Conservation (phyloP, 805 yeast genomes). For the Kazachstania viticola region DNA sequence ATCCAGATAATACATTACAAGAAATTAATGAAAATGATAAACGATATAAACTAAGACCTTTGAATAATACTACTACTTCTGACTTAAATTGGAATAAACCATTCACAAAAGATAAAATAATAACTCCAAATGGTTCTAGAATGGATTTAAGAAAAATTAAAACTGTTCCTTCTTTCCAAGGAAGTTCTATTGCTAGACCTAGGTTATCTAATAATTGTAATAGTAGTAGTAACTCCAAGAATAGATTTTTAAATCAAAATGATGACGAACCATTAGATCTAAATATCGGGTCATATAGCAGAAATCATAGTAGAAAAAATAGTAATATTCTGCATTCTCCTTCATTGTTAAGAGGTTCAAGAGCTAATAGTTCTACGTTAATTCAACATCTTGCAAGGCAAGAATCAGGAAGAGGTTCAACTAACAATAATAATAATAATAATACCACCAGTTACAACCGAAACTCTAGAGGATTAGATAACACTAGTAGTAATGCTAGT, state of each 20-base stretch:
- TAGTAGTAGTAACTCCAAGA: neutral
- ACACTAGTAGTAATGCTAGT: neutral
- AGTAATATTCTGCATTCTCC: neutral
- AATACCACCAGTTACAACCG: neutral
- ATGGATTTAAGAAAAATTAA: too few species aligned
- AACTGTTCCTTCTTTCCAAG: too few species aligned
- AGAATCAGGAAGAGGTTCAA: neutral
- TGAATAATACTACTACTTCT: neutral
- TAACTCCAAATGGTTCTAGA: too few species aligned
- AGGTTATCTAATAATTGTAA: neutral
- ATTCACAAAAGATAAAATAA: conserved; percentile 1
- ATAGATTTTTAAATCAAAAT: neutral
- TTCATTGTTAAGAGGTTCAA: conserved; percentile 1
- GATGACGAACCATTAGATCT: too few species aligned
- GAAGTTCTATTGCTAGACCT: too few species aligned
- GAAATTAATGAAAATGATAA: too few species aligned
- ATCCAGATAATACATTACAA: too few species aligned
- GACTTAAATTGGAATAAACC: conserved; percentile 3
- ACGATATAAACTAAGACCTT: too few species aligned
- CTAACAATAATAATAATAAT: neutral
- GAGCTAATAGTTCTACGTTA: conserved; percentile 5
- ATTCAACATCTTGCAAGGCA: conserved; percentile 5
- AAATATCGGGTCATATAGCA: too few species aligned
- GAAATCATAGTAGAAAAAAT: too few species aligned
- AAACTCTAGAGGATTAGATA: neutral